Percentiles rank a stretch among this genome's conserved stretches.
These are phyloP conservation scores for Eucalyptus curtisii DNA, from an alignment of 345 rosid genomes.

Conservation along the genomic window DNA sequence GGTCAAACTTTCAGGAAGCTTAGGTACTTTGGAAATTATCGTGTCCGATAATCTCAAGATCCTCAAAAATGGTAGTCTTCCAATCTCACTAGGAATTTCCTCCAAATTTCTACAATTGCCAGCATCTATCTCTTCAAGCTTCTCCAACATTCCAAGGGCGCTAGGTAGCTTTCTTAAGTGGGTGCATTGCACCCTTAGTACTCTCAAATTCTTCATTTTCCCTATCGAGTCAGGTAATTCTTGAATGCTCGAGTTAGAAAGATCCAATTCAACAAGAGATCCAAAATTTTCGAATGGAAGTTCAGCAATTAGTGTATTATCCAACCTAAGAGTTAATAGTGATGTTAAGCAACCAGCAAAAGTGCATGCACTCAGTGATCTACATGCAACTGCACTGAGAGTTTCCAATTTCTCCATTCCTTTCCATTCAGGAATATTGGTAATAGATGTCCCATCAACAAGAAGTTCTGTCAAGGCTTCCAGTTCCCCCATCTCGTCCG, in stretches of 20 bases:
- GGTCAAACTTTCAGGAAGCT: not conserved
- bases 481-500: fast-evolving
- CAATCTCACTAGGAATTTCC: not conserved
- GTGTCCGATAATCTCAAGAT: fast-evolving
- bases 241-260: fast-evolving
- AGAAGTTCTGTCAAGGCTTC: too few relatives aligned
- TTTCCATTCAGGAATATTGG: not conserved
- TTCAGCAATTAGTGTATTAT: too few relatives aligned
- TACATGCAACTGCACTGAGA: not conserved
- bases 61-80: fast-evolving
- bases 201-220: not conserved
- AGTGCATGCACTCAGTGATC: fast-evolving
- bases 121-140: not conserved
- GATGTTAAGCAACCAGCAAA: too few relatives aligned
- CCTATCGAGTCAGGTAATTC: not conserved
- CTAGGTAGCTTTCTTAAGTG: fast-evolving
- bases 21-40: fast-evolving
- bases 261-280: not conserved
- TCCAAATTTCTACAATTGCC: fast-evolving
- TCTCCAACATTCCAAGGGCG: not conserved
- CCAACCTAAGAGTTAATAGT: too few relatives aligned
- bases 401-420: not conserved
- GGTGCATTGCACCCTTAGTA: fast-evolving
- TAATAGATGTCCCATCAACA: fast-evolving
- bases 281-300: not conserved